Evolutionary conservation across 106 monocot species (phyloP), one percentile per base, ranked within the genome.

Genomic region (Acorus calamus): DNA sequence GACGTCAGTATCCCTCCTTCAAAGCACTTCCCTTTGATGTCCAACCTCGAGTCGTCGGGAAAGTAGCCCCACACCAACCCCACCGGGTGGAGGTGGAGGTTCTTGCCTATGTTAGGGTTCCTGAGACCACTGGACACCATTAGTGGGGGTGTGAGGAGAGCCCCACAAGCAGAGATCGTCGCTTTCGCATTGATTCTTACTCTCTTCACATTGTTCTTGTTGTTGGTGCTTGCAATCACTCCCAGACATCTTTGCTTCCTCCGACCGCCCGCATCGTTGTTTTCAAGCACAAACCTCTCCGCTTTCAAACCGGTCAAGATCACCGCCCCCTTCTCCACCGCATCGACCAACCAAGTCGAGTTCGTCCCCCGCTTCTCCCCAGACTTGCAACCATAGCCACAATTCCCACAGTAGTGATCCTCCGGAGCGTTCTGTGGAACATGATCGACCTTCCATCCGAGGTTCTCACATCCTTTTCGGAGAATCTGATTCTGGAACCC

Each of bases 51-150:
- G 71, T 0, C 28, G 1, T 88, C 88, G 0, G 93, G 93, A 60
- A 93, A 88, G 73, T 88, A 93, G 4, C 93, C 93, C 93, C 93
- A 93, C 3, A 69, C 93, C 2, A 86, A 4, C 46, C 62, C 46
- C 2, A 68, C 80, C 4, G 93, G 93, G 61, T 93, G 93, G 43
- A 86, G 78, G 64, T 81, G 88, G 3, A 93, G 83, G 73, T 93
- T 85, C 69, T 62, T 85, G 11, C 93, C 93, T 8, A 93, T 88
- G 74, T 89, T 79, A 7, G 44, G 64, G 75, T 93, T 93, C 60
- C 49, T 75, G 3, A 93, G 76, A 3, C 93, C 93, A 50, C 93
- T 93, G 3, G 67, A 12, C 6, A 52, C 56, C 70, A 93, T 28
- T 56, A 93, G 61, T 44, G 80, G 71, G 2, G 93, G 93, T 8